Evolutionary conservation across 1,139 yeast genomes (phyloP), one percentile per base, ranked within the genome.

Genomic region (Waltiozyma solani): DNA sequence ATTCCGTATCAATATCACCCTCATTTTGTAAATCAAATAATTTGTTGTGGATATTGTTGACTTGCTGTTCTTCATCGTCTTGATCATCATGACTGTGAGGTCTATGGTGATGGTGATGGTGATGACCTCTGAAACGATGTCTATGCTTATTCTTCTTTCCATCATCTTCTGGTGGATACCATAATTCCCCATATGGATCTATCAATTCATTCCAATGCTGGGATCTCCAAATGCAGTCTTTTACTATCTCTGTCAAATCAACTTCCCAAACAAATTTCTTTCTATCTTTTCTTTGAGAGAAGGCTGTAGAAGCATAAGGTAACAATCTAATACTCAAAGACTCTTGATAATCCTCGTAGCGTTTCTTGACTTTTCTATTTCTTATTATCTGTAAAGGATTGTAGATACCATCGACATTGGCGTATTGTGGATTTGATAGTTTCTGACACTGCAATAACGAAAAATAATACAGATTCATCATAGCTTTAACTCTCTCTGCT

Each of bases 331-430:
- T 43, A 8, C 53, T 42, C 3, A 51, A 51, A 32, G 58, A 54
- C 17, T 61, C 57, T 7, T 30, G 21, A 25, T 44, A 43, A 22
- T 56, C 59, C 39, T 54, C 55, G 48, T 69, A 62, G 47, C 69
- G 71, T 46, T 69, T 67, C 47, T 72, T 56, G 11, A 79, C 55
- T 42, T 67, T 66, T 40, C 96, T 64, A 56, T 86, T 82, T 44
- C 96, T 63, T 29, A 86, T 73, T 17, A 79, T 71, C 54, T 84
- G 95, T 35, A 86, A 62, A 2, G 96, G 96, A 53, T 86, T 86
- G 59, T 80, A 86, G 3, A 73, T 71, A 1, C 81, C 84, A 44
- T 79, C 86, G 2, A 80, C 71, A 1, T 73, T 59, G 31, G 41
- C 48, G 39, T 52, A 57, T 25, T 43, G 39, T 2, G 47, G 42